These are phyloP conservation scores for Esteya vermicola DNA, from an alignment of 2,329 filamentous ascomycete genomes.

Conservation along the genomic window DNA sequence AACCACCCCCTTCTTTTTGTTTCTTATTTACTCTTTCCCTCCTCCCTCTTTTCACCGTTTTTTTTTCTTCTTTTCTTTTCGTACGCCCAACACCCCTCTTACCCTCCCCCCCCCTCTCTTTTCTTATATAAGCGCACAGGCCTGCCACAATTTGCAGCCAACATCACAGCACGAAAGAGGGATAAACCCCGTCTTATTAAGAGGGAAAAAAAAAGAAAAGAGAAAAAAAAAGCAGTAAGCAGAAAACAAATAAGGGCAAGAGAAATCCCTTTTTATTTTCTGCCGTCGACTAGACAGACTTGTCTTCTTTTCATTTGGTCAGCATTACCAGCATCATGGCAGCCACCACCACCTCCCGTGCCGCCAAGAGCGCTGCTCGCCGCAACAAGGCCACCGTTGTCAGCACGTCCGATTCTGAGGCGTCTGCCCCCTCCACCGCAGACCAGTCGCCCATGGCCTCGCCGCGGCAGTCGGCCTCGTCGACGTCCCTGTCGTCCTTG, in stretches of 20 bases:
- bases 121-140: too few species aligned
- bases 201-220: too few species aligned
- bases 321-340: conserved; percentile 25
- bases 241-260: too few species aligned
- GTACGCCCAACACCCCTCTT: neutral
- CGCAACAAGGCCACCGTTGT: conserved; percentile 31
- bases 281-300: too few species aligned
- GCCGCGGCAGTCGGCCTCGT: conserved; percentile 54
- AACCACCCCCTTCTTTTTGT: neutral
- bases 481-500: conserved; percentile 71
- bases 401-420: conserved; percentile 26
- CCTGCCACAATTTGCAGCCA: too few species aligned
- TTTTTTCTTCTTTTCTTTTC: neutral
- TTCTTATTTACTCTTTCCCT: neutral
- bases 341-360: conserved; percentile 23
- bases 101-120: too few species aligned
- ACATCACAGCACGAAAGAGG: too few species aligned
- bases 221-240: too few species aligned
- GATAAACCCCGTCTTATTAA: too few species aligned
- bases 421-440: conserved; percentile 39
- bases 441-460: conserved; percentile 45
- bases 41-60: neutral
- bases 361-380: conserved; percentile 27
- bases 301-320: neutral
- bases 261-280: too few species aligned